Conservation (phyloP, 2,329 filamentous ascomycete genomes). For the Zymoseptoria crescenta region DNA sequence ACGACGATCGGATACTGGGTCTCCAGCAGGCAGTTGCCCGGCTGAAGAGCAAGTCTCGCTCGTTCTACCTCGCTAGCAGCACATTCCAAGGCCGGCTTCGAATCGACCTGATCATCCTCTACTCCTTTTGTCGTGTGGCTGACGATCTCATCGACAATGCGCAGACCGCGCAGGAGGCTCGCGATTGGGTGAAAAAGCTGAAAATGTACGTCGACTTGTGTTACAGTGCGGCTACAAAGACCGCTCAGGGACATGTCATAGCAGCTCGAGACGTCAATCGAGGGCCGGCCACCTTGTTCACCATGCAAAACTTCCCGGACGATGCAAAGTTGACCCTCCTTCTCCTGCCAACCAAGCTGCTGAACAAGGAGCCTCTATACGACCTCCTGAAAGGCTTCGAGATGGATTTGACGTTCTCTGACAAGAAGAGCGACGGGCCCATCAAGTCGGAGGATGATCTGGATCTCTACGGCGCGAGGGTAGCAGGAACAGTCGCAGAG, state of each 20-base stretch:
- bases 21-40: constrained; percentile 52
- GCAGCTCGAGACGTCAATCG: constrained; percentile 24
- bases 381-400: constrained; percentile 60
- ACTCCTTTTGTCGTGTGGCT: constrained; percentile 65
- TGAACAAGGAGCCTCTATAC: constrained; percentile 53
- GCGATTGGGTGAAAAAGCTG: constrained; percentile 52
- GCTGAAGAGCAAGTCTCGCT: constrained; percentile 58
- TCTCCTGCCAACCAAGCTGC: constrained; percentile 50
- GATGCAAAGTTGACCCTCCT: constrained; percentile 48
- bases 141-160: constrained; percentile 68
- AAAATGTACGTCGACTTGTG: constrained; percentile 49
- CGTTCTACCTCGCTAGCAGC: constrained; percentile 65
- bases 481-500: constrained; percentile 65
- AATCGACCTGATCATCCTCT: constrained; percentile 60
- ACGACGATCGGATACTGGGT: constrained; percentile 50
- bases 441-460: constrained; percentile 54
- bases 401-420: constrained; percentile 56
- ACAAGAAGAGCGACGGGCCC: constrained; percentile 31
- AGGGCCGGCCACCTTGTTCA: constrained; percentile 31
- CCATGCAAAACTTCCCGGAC: constrained; percentile 46
- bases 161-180: constrained; percentile 43
- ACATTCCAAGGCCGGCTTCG: constrained; percentile 61
- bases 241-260: constrained; percentile 20
- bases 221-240: constrained; percentile 33
- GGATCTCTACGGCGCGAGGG: constrained; percentile 55